Evolutionary conservation across 2,329 filamentous ascomycete species (phyloP), one percentile per base, ranked within the genome.

Genomic region (Exophiala oligosperma): DNA sequence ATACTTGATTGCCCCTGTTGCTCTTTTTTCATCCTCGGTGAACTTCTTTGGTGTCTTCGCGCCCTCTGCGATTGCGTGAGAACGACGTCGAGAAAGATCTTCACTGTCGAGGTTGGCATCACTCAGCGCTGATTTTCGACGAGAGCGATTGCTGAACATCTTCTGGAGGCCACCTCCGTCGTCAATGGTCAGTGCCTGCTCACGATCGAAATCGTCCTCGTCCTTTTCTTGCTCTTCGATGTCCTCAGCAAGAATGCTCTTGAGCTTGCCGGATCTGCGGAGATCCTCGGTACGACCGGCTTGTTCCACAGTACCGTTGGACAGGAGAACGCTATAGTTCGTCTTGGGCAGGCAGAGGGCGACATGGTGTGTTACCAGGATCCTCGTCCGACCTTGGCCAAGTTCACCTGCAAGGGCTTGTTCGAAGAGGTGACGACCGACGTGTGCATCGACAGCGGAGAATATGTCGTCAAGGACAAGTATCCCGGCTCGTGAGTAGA

Each of bases 381-480:
- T 90, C 29, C 90, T 78, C 1, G 91, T 94, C 55, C 91, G 78
- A 0, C 84, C 86, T 23, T 79, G 73, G 60, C 87, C 87, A 7
- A 93, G 79, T 50, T 88, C 83, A 4, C 90, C 90, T 2, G 83
- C 86, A 2, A 93, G 77, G 60, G 87, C 91, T 56, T 90, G 82
- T 63, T 92, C 88, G 64, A 90, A 91, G 49, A 93, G 86, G 66
- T 91, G 88, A 28, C 88, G 83, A 14, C 90, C 90, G 29, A 92
- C 90, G 67, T 92, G 89, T 2, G 89, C 87, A 71, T 95, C 91
- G 7, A 94, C 84, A 8, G 90, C 77, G 68, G 87, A 91, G 71
- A 95, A 92, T 41, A 93, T 90, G 68, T 95, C 91, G 70, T 95
- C 91, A 67, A 94, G 79, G 17, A 94, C 77, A 4, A 95, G 76